phyloP scores from a whole-genome alignment of 306 rosid genomes.

The Citrullus amarus region DNA sequence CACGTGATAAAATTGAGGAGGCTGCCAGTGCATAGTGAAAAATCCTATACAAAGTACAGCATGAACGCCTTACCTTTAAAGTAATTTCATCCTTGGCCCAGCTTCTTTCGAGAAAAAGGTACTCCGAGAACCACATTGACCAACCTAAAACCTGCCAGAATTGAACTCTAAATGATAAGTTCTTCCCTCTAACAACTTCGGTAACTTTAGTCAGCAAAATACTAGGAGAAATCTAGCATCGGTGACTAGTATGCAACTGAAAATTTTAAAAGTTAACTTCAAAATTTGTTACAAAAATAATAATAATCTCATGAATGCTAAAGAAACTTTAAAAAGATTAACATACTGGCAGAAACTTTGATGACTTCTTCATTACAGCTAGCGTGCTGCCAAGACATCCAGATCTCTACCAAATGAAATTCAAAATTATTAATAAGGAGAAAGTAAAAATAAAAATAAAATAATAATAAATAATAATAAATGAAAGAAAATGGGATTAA shows the following conservation, averaged over 20 bases:
- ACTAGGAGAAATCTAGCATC: not conserved
- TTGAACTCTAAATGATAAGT: slow-evolving; percentile 3
- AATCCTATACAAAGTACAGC: not conserved
- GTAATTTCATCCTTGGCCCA: slow-evolving; percentile 96
- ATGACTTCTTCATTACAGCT: slow-evolving; percentile 95
- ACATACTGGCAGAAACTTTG: slow-evolving; percentile 75
- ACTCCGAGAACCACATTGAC: slow-evolving; percentile 99
- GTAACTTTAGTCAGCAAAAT: not conserved
- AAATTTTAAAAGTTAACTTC: not conserved
- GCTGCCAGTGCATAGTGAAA: not conserved
- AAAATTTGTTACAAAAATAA: not conserved
- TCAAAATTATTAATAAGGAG: slow-evolving; percentile 13
- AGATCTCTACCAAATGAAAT: slow-evolving; percentile 48
- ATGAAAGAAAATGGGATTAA: not conserved
- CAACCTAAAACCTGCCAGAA: slow-evolving; percentile 79
- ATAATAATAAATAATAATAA: not conserved
- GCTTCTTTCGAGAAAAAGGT: slow-evolving; percentile 84
- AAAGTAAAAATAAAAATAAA: slow-evolving; percentile 1
- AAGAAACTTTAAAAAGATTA: slow-evolving; percentile 4
- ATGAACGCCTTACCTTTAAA: slow-evolving; percentile 44
- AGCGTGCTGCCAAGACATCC: slow-evolving; percentile 86
- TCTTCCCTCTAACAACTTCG: not conserved
- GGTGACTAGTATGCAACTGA: not conserved
- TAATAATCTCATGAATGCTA: not conserved
- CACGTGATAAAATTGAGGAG: not conserved